Conservation (phyloP, 306 rosid genomes). For the Oxytropis ochrocephala region DNA sequence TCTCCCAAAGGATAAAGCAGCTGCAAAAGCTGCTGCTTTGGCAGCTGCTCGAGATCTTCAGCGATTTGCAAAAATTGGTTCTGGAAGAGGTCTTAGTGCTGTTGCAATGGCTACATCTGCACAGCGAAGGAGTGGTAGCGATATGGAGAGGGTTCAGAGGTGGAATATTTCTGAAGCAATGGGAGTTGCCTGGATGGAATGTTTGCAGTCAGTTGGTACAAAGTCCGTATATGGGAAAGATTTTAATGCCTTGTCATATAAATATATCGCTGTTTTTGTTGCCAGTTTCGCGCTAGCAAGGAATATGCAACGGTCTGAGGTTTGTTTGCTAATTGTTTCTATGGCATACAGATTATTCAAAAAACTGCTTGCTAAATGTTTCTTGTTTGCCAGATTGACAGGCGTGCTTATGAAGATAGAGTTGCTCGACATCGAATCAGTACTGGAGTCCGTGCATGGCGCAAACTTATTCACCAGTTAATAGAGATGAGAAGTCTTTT, state of each 20-base stretch:
- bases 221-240: constrained; percentile 92
- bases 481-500: constrained; percentile 86
- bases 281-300: constrained; percentile 98
- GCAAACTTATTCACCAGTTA: constrained; percentile 80
- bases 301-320: constrained; percentile 98
- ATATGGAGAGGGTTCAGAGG: constrained; percentile 77
- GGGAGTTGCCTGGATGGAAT: constrained; percentile 99
- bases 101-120: constrained; percentile 99
- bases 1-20: constrained; percentile 91
- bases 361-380: constrained; percentile 25
- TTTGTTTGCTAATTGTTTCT: constrained; percentile 32
- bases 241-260: constrained; percentile 85
- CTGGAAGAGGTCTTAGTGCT: constrained; percentile 98
- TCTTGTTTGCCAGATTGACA: constrained; percentile 65
- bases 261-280: constrained; percentile 91
- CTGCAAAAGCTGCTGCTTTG: constrained; percentile 98
- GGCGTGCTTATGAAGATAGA: constrained; percentile 77
- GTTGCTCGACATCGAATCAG: constrained; percentile 60
- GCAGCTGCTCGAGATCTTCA: constrained; percentile 98
- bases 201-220: constrained; percentile 92
- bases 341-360: constrained; percentile 2
- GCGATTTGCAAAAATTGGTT: constrained; percentile 85
- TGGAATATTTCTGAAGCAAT: constrained; percentile 94
- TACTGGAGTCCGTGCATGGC: constrained; percentile 86
- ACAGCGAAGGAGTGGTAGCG: constrained; percentile 81